phyloP scores from a whole-genome alignment of 331 rosid genomes.

The Quercus lobata region DNA sequence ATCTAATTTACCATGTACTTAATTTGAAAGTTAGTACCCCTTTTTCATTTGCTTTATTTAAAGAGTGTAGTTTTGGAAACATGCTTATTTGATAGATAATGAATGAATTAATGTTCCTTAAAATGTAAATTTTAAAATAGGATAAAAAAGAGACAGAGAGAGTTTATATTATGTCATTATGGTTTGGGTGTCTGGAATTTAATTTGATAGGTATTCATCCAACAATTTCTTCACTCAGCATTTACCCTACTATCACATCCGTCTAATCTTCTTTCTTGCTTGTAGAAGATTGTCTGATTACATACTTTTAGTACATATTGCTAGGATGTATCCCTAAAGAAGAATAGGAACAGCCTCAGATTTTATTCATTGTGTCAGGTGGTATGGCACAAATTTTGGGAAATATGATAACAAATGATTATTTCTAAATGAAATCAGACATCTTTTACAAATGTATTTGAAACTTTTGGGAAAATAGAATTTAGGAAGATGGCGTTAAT shows the following conservation, averaged over 20 bases:
- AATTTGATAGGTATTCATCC: not conserved
- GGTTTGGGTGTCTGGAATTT: not conserved
- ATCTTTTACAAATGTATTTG: no score
- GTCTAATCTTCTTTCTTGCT: not conserved
- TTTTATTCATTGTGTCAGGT: not conserved
- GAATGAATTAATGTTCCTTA: not conserved
- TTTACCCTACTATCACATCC: not conserved
- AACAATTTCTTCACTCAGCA: not conserved
- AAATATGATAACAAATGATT: no score
- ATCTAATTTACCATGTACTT: no score
- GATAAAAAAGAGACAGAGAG: no score
- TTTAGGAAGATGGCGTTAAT: no score
- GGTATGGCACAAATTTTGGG: not conserved
- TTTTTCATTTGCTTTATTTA: no score
- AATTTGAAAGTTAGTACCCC: no score
- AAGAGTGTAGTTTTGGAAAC: not conserved
- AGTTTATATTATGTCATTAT: not conserved
- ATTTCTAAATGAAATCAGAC: no score
- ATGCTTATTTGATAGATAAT: not conserved
- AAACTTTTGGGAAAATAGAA: no score
- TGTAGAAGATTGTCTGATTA: not conserved
- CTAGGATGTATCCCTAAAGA: not conserved
- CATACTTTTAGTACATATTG: not conserved
- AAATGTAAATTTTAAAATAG: no score
- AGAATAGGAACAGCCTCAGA: not conserved